Evolutionary conservation across 768 basidiomycete genomes (phyloP).

Genomic region (Tremella yokohamensis): DNA sequence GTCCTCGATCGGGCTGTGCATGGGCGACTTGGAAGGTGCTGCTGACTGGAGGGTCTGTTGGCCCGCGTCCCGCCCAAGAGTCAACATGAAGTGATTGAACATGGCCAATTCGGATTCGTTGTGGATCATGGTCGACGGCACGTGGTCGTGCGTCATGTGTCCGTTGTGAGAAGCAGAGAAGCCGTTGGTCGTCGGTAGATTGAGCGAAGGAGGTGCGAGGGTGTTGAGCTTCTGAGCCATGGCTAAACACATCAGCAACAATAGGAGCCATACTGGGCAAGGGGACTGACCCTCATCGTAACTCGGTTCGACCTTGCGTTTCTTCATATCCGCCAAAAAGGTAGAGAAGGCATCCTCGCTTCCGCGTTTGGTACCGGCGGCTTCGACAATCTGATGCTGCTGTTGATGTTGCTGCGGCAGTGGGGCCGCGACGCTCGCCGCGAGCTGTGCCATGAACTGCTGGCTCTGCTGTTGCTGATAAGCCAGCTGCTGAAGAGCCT

Average conservation of each 20-base stretch:
- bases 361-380: conserved; percentile 27
- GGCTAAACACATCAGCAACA: no score
- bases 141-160: conserved; percentile 1
- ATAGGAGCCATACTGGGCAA: neutral
- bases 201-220: neutral
- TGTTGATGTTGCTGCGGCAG: no score
- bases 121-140: conserved; percentile 67
- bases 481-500: conserved; percentile 44
- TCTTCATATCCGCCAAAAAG: conserved; percentile 88
- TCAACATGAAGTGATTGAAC: conserved; percentile 56
- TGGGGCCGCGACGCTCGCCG: neutral
- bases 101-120: conserved; percentile 83
- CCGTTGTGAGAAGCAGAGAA: neutral
- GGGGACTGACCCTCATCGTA: conserved; percentile 70
- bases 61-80: conserved; percentile 77
- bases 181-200: neutral
- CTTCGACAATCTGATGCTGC: conserved; percentile 1
- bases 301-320: conserved; percentile 74
- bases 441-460: conserved; percentile 37
- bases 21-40: conserved; percentile 60
- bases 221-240: neutral
- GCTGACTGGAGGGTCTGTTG: conserved; percentile 26
- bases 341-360: conserved; percentile 56
- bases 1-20: conserved; percentile 52
- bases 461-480: conserved; percentile 43